These are phyloP conservation scores for Trichoderma orchidacearum DNA, from an alignment of 495 filamentous ascomycete species.

Conservation along the genomic window DNA sequence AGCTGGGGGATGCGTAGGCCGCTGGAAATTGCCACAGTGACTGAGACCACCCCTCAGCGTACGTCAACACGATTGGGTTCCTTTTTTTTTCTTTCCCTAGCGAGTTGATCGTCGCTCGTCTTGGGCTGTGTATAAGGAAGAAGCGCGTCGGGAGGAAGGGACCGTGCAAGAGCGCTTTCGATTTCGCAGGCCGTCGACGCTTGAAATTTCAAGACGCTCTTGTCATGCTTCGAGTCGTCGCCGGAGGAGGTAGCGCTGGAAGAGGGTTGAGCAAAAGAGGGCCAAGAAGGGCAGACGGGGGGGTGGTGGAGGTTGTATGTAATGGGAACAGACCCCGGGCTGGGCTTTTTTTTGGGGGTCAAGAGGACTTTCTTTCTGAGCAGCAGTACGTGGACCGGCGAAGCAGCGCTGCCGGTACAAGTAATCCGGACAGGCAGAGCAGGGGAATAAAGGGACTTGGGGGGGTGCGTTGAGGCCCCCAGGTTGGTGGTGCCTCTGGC, in stretches of 20 bases:
- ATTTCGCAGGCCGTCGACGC: background rate
- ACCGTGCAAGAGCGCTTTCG: too few relatives aligned
- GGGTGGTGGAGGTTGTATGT: background rate
- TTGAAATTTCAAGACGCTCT: background rate
- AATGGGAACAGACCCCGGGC: background rate
- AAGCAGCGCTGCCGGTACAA: background rate
- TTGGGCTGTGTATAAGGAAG: too few relatives aligned
- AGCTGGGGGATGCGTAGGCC: conserved; percentile 1
- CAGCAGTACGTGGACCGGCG: too few relatives aligned
- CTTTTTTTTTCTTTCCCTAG: background rate
- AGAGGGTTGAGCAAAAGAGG: background rate
- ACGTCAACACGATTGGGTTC: background rate
- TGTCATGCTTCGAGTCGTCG: background rate
- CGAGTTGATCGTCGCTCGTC: background rate
- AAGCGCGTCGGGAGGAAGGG: too few relatives aligned
- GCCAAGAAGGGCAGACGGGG: background rate
- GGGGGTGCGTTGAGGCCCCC: background rate
- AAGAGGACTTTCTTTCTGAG: background rate
- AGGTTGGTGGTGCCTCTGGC: background rate
- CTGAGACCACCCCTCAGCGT: background rate
- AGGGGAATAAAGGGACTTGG: background rate
- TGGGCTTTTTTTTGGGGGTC: background rate
- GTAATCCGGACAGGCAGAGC: background rate
- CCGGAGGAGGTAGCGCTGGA: background rate
- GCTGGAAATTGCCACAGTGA: conserved; percentile 1